These are phyloP conservation scores for Globisporangium viniferum DNA, from an alignment of 352 stramenopile genomes.

Conservation along the genomic window DNA sequence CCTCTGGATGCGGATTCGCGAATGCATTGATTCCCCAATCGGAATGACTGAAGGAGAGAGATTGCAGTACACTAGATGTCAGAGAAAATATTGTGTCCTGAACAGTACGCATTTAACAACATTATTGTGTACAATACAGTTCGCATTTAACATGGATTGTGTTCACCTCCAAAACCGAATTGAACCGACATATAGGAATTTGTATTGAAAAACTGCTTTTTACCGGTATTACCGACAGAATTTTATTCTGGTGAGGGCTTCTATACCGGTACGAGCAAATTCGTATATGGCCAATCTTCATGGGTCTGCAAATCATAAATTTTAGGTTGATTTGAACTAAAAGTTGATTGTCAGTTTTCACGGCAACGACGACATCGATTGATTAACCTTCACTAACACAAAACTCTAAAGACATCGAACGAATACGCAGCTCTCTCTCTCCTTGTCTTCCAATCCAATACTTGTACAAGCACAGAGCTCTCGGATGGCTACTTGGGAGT, in stretches of 20 bases:
- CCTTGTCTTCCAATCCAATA: not conserved
- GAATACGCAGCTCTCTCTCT: not conserved
- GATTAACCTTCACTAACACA: no score
- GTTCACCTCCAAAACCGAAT: no score
- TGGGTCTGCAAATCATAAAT: no score
- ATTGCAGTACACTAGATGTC: not conserved
- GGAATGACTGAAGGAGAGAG: not conserved
- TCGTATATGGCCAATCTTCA: no score
- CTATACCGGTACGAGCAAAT: no score
- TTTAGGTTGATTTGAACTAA: no score
- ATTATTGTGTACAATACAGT: not conserved
- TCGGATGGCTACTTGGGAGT: not conserved
- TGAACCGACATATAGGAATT: no score
- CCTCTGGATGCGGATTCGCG: not conserved
- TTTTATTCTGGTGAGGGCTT: no score
- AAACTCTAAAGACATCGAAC: not conserved
- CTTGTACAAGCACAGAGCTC: not conserved
- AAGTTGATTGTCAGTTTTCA: no score
- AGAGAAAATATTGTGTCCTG: not conserved
- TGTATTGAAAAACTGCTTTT: no score
- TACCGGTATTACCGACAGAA: no score
- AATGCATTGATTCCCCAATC: not conserved
- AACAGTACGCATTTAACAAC: not conserved
- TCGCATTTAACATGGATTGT: not conserved
- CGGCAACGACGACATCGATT: no score